Conservation (phyloP, 352 stramenopile species). For the Phytophthora kernoviae region DNA sequence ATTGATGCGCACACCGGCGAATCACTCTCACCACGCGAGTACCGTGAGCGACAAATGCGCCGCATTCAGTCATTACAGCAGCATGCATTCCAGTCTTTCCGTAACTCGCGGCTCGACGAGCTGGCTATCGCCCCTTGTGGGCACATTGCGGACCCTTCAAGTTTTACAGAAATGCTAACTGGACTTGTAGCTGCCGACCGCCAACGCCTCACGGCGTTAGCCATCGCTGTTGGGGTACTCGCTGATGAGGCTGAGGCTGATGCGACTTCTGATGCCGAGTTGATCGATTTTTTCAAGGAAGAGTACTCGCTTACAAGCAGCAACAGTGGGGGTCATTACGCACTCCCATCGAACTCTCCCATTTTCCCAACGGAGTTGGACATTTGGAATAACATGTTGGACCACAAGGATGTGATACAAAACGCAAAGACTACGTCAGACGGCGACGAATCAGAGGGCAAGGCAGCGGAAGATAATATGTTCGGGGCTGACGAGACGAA, state of each 20-base stretch:
- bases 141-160: slow-evolving; percentile 45
- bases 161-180: slow-evolving; percentile 50
- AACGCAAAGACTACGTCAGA: slow-evolving; percentile 5
- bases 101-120: slow-evolving; percentile 54
- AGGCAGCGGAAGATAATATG: slow-evolving; percentile 10
- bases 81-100: slow-evolving; percentile 48
- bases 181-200: slow-evolving; percentile 40
- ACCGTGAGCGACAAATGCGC: slow-evolving; percentile 48
- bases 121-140: slow-evolving; percentile 65
- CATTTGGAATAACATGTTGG: slow-evolving; percentile 82
- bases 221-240: slow-evolving; percentile 56
- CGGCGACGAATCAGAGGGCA: slow-evolving; percentile 5
- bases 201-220: slow-evolving; percentile 37
- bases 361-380: slow-evolving; percentile 89
- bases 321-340: slow-evolving; percentile 14
- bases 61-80: slow-evolving; percentile 82
- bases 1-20: slow-evolving; percentile 87
- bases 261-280: slow-evolving; percentile 33
- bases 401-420: slow-evolving; percentile 19
- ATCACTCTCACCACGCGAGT: slow-evolving; percentile 57
- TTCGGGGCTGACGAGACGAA: slow-evolving; percentile 47
- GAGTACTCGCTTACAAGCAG: slow-evolving; percentile 45
- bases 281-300: slow-evolving; percentile 65
- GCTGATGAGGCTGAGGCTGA: slow-evolving; percentile 38
- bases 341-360: slow-evolving; percentile 22